Percentiles rank a stretch among this genome's conserved stretches.
These are phyloP conservation scores for Chaetomium fimeti DNA, from an alignment of 495 filamentous ascomycete genomes.

Conservation along the genomic window DNA sequence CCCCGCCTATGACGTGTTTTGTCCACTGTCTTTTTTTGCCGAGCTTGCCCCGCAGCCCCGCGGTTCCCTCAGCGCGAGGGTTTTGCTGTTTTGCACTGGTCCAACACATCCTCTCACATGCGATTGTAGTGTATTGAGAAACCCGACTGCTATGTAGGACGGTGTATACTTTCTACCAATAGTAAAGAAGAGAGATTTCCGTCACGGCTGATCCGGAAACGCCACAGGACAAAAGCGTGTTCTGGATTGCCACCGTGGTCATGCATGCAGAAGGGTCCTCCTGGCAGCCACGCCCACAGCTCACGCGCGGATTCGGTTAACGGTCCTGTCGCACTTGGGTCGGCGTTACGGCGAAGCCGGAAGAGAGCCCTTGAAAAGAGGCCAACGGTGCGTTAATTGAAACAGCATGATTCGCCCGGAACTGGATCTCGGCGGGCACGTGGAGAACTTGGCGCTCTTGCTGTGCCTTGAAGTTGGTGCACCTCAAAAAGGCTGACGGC, in stretches of 20 bases:
- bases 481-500: not conserved
- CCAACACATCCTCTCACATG: no score
- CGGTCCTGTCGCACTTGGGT: not conserved
- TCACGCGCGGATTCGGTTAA: not conserved
- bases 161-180: no score
- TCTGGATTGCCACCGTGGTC: not conserved
- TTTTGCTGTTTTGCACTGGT: no score
- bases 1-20: not conserved
- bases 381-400: not conserved
- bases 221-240: no score
- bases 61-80: not conserved
- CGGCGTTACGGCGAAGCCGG: not conserved
- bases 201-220: not conserved
- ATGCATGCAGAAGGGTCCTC: not conserved
- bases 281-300: not conserved
- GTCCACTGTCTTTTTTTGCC: not conserved
- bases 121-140: no score
- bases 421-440: not conserved
- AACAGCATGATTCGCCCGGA: not conserved
- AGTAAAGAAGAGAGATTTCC: no score
- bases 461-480: slow-evolving; percentile 17
- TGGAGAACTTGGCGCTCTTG: slow-evolving; percentile 2
- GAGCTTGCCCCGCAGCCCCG: slow-evolving; percentile 6
- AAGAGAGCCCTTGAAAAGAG: not conserved
- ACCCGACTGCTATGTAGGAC: no score